phyloP scores from a whole-genome alignment of 1,284 basidiomycete genomes.

The Irpex sp. region DNA sequence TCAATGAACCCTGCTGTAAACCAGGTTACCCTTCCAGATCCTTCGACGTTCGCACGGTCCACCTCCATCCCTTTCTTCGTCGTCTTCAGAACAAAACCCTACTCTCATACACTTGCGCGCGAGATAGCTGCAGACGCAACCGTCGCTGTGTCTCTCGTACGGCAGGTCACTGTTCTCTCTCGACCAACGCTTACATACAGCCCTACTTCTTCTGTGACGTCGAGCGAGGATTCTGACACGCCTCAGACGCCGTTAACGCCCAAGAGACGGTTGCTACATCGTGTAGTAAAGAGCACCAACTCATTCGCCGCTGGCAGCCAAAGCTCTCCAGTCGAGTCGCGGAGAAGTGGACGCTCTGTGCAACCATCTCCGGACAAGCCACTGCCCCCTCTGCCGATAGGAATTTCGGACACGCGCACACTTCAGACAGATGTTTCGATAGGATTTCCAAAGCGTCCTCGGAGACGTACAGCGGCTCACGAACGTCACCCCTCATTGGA shows the following conservation, averaged over 20 bases:
- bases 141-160: constrained; percentile 57
- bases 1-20: not conserved
- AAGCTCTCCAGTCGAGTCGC: not conserved
- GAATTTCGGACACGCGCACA: constrained; percentile 43
- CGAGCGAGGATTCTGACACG: constrained; percentile 46
- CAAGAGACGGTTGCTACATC: constrained; percentile 39
- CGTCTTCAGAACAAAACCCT: constrained; percentile 61
- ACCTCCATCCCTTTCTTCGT: constrained; percentile 64
- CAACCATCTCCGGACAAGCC: constrained; percentile 35
- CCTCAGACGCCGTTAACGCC: constrained; percentile 21
- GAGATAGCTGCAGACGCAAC: constrained; percentile 70
- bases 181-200: constrained; percentile 19
- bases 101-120: constrained; percentile 46
- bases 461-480: constrained; percentile 32
- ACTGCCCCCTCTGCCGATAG: constrained; percentile 34
- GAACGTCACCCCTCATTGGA: constrained; percentile 44
- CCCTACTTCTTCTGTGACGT: constrained; percentile 34
- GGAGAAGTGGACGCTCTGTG: not conserved
- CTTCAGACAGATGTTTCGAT: constrained; percentile 52
- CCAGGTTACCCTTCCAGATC: constrained; percentile 60
- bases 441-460: constrained; percentile 67
- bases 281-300: constrained; percentile 39
- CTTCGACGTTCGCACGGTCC: constrained; percentile 53
- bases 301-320: constrained; percentile 24
- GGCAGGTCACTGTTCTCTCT: constrained; percentile 46